These are phyloP conservation scores for Colletotrichum sp. DNA, from an alignment of 2,329 filamentous ascomycete genomes.

Conservation along the genomic window DNA sequence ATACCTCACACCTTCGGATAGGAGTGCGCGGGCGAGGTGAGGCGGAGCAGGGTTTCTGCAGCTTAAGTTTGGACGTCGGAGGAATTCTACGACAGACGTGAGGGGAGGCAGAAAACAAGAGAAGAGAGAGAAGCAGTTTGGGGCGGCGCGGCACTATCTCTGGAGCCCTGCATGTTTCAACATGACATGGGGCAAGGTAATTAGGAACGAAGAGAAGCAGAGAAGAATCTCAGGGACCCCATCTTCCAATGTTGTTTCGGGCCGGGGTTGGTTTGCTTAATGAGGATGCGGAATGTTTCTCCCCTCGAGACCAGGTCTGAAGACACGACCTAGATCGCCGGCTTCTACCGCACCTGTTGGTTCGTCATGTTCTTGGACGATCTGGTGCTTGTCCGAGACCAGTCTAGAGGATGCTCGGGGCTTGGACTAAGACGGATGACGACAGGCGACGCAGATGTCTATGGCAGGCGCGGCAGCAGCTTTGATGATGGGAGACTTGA, in stretches of 20 bases:
- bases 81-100: background rate
- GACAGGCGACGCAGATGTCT: background rate
- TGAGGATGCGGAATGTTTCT: slow-evolving; percentile 5
- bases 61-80: background rate
- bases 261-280: background rate
- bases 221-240: background rate
- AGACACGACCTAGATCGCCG: background rate
- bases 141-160: background rate
- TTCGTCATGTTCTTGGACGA: background rate
- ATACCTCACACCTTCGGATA: background rate
- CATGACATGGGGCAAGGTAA: slow-evolving; percentile 3
- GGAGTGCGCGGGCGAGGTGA: background rate
- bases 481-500: background rate
- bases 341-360: background rate
- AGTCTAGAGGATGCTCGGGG: background rate
- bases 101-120: background rate
- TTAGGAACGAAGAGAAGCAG: background rate
- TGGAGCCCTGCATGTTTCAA: slow-evolving; percentile 16
- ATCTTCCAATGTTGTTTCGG: slow-evolving; percentile 9
- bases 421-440: slow-evolving; percentile 1
- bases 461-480: background rate
- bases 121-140: background rate
- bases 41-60: background rate
- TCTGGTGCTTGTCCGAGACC: slow-evolving; percentile 13
- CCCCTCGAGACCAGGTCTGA: background rate